phyloP scores from a whole-genome alignment of 2,329 filamentous ascomycete genomes.

The Sporothrix humicola region DNA sequence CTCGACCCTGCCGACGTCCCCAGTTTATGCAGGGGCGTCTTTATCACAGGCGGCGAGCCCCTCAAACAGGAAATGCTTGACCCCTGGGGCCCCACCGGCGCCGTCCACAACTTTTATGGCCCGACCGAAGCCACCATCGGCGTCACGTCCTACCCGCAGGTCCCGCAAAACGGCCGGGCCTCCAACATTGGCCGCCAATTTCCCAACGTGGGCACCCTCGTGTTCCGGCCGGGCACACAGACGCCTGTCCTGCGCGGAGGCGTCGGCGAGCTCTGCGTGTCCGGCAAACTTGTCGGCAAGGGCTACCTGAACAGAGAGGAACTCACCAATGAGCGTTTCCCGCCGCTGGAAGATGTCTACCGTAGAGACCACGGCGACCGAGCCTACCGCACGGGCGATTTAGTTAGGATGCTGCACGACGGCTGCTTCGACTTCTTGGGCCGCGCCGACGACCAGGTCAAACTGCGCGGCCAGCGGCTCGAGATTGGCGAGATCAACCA shows the following conservation, averaged over 20 bases:
- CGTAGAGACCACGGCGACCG: slow-evolving; percentile 56
- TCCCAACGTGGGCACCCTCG: slow-evolving; percentile 82
- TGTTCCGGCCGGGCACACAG: slow-evolving; percentile 72
- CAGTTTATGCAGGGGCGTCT: slow-evolving; percentile 78
- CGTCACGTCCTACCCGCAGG: slow-evolving; percentile 85
- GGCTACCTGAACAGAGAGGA: slow-evolving; percentile 83
- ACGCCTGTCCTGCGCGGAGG: slow-evolving; percentile 76
- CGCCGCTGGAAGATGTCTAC: slow-evolving; percentile 54
- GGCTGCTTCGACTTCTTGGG: slow-evolving; percentile 86
- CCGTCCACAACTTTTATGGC: slow-evolving; percentile 92
- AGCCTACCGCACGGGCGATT: slow-evolving; percentile 86
- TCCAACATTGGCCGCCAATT: slow-evolving; percentile 90
- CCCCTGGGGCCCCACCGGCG: slow-evolving; percentile 76
- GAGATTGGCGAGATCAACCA: slow-evolving; percentile 93
- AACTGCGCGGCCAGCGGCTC: slow-evolving; percentile 84
- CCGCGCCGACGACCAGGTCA: slow-evolving; percentile 88
- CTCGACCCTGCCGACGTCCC: slow-evolving; percentile 81
- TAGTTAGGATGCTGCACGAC: slow-evolving; percentile 81
- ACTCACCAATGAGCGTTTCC: slow-evolving; percentile 79
- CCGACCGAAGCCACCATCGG: slow-evolving; percentile 94
- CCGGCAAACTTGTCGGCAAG: slow-evolving; percentile 83
- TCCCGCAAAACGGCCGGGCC: slow-evolving; percentile 76
- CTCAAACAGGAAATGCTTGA: slow-evolving; percentile 89
- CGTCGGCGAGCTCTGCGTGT: slow-evolving; percentile 87
- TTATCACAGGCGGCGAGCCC: slow-evolving; percentile 90